These are phyloP conservation scores for Lentinus tigrinus DNA, from an alignment of 768 basidiomycete genomes.

Conservation along the genomic window DNA sequence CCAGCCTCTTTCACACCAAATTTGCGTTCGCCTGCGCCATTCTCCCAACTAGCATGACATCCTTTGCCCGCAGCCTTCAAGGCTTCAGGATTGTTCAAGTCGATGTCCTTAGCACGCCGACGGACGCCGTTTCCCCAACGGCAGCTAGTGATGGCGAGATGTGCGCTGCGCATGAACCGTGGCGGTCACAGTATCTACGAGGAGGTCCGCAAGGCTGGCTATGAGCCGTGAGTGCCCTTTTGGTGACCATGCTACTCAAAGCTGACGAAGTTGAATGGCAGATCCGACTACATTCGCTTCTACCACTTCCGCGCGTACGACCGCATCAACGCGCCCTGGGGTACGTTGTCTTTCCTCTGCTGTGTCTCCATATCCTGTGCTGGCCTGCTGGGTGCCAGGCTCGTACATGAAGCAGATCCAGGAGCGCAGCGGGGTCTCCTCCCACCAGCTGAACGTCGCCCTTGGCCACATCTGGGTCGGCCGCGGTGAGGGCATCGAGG, in stretches of 20 bases:
- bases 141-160: too few species aligned
- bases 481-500: conserved; percentile 32
- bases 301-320: conserved; percentile 93
- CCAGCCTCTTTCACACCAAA: too few species aligned
- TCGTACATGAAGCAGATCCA: conserved; percentile 70
- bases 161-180: too few species aligned
- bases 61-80: too few species aligned
- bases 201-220: conserved; percentile 70
- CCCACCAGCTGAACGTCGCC: conserved; percentile 85
- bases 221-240: conserved; percentile 55
- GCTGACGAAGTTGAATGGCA: conserved; percentile 23
- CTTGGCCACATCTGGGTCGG: conserved; percentile 76
- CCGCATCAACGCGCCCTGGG: conserved; percentile 75
- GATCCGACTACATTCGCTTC: conserved; percentile 82
- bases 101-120: too few species aligned
- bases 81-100: too few species aligned
- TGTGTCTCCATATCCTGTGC: not conserved
- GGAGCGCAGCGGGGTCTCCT: conserved; percentile 69
- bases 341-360: conserved; percentile 36
- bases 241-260: not conserved
- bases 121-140: too few species aligned
- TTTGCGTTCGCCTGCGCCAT: too few species aligned
- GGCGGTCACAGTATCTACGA: conserved; percentile 88
- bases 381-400: conserved; percentile 20
- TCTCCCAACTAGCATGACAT: too few species aligned